Base-by-base conservation (phyloP, 768 basidiomycete genomes). In the Boletus tylopilopsis region DNA sequence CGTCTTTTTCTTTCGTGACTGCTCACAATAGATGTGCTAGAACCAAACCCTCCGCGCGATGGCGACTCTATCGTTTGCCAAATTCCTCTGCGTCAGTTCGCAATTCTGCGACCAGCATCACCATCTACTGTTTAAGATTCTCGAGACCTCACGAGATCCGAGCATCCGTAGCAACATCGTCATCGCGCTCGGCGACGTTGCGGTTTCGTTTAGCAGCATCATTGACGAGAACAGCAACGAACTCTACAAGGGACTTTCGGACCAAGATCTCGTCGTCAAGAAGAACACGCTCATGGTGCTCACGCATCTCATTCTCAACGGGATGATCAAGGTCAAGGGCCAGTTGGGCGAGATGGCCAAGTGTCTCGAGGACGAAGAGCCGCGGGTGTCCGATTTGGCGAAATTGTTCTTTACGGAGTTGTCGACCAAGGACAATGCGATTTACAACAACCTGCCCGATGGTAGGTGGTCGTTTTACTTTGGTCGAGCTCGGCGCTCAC, bases 301-400 rank as follows among this genome's bases (percentile, higher is more conserved):
- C 48, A 95, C 94, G 11, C 93, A 97, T 67, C 72, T 99, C 52
- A 98, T 98, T 63, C 72, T 99, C 53, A 97, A 97, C 60, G 95
- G 95, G 3, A 97, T 98, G 96, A 90, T 99, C 78, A 99, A 98
- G 70, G 94, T 98, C 58, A 98, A 99, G 71, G 96, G 96, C 2
- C 95, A 99, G 65, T 76, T 99, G 7, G 96, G 96, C 16, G 96
- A 99, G 76, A 98, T 99, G 95, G 96, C 95, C n/a, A 98, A 99
- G 69, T 98, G 96, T 64, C 71, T 98, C 7, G 94, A 97, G 71
- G 95, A 98, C 67, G 76, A 80, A 21, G 95, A 97, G 49, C 76
- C 76, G 39, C 71, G 95, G 13, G 87, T 99, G 51, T 81, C 89
- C 16, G 95, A 97, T 60, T 77, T 99, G 33, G 95, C 96, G n/a